Base-by-base conservation (phyloP, 176 grass and related monocot genomes). In the Puya raimondii region DNA sequence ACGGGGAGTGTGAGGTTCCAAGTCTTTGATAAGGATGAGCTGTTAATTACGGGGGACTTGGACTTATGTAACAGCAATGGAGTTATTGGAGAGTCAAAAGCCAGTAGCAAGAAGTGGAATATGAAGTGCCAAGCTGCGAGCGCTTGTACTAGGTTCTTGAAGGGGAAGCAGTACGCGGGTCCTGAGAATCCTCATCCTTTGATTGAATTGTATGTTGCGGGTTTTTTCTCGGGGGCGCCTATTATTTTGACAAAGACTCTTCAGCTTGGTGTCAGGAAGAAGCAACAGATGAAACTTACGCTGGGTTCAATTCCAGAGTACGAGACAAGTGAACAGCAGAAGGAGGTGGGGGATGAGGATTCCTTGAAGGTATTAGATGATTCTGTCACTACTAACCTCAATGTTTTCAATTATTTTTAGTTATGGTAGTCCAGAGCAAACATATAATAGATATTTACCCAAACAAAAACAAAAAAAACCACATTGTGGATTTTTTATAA, bases 1-100 rank as follows among this genome's bases (percentile, higher is more conserved):
- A 90, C 89, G 51, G 89, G 89, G 81, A 97, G 86, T n/a, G 77
- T 93, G 68, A 84, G 84, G 70, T 97, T 97, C 22, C 86, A 97
- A 74, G 82, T 97, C 53, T 90, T 84, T 68, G 82, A 97, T 52
- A 83, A 92, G 85, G 79, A 90, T 16, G 74, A 84, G 63, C 79
- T 92, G 16, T 79, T 97, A 74, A 73, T 97, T 64, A 88, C 81
- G 0, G 89, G 94, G 12, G 85, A 93, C 12, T 70, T 97, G 8
- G 89, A 92, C 66, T 67, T 90, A 47, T 81, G 83, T 72, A 81
- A 65, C 79, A 54, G 67, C 26, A 83, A 92, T 64, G 93, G 86
- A 74, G 67, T 86, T 0, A 64, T 71, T 26, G 78, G 79, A 23
- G 92, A 84, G 42, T 51, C 67, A 0, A 84, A 91, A 66, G 86